Percentiles rank a stretch among this genome's conserved stretches.
Conservation (phyloP, 371 early-diverging fungal species). For the Phascolomyces articulosus region DNA sequence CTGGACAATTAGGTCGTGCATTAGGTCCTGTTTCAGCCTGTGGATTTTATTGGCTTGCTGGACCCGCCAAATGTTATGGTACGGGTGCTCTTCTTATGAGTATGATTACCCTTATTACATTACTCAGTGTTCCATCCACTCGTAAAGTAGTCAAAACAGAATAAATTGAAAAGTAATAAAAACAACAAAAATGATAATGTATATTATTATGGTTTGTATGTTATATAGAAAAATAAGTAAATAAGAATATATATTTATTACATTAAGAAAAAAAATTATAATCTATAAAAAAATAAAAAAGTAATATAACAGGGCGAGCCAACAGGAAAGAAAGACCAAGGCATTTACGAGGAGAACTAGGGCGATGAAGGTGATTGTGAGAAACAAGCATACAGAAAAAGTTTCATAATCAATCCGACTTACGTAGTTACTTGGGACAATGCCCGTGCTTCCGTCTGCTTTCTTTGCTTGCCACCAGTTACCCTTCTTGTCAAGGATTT, state of each 20-base stretch:
- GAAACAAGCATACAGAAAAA: not conserved
- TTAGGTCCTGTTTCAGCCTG: conserved; percentile 90
- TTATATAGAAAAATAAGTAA: not conserved
- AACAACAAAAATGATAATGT: not conserved
- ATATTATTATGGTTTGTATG: too few relatives aligned
- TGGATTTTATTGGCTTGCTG: conserved; percentile 87
- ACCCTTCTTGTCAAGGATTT: conserved; percentile 88
- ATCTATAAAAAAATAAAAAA: not conserved
- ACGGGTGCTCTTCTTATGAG: conserved; percentile 37
- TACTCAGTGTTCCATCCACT: conserved; percentile 1
- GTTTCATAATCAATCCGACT: conserved; percentile 4
- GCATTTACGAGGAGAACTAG: conserved; percentile 6
- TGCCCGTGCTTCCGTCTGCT: conserved; percentile 81
- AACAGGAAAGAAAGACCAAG: not conserved
- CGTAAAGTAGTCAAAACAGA: conserved; percentile 7
- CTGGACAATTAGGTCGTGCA: conserved; percentile 92
- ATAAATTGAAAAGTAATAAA: too few relatives aligned
- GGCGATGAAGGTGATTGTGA: not conserved
- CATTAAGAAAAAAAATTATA: not conserved
- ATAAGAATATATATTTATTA: not conserved
- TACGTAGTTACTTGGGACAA: conserved; percentile 92
- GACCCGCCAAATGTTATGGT: conserved; percentile 64
- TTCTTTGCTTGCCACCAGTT: conserved; percentile 96
- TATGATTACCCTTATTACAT: conserved; percentile 14
- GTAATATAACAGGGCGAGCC: conserved; percentile 2